Evolutionary conservation across 176 grass and related monocot species (phyloP), one percentile per base, ranked within the genome.

Genomic region (Tuctoria greenei): DNA sequence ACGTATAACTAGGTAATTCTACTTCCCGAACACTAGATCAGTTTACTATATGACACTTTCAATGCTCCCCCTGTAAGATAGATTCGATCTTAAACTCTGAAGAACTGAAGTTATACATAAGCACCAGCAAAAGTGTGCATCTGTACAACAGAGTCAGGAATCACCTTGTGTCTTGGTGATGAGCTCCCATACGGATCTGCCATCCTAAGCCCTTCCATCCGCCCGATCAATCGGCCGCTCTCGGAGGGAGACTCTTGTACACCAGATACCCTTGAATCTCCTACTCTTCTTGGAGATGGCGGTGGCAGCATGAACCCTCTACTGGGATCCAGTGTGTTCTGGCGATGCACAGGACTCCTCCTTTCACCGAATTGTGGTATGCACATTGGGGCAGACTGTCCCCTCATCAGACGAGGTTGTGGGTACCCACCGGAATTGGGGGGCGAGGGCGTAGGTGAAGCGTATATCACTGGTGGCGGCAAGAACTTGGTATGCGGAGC

Each of bases 361-460:
- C 81, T 79, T 2, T 55, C 75, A 1, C 26, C 76, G 5, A 68
- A 4, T 60, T 85, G 78, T 2, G 89, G 89, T 81, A 98, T 98
- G 65, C 79, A 82, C 67, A 98, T 39, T 27, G 91, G 95, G 7
- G 82, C 62, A 41, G 86, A 90, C 51, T 84, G 84, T 7, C 70
- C 42, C 44, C 73, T 79, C 4, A 79, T 79, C 10, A 82, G 69
- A 23, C 83, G 84, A 2, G 81, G 75, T 42, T 89, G 90, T 50
- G 60, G 80, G 34, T 88, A 85, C 31, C 76, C 84, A 77, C 82
- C 41, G 64, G 88, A 90, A 9, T 83, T 86, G 0, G 95, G 95
- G 6, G 95, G 91, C 16, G 95, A 99, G 12, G 91, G 86, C n/a
- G 91, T 92, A 0, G 87, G 82, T 13, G 95, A 99, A 10, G 86